These are phyloP conservation scores for Puccinia triticina DNA, from an alignment of 1,284 basidiomycete species.

Conservation along the genomic window DNA sequence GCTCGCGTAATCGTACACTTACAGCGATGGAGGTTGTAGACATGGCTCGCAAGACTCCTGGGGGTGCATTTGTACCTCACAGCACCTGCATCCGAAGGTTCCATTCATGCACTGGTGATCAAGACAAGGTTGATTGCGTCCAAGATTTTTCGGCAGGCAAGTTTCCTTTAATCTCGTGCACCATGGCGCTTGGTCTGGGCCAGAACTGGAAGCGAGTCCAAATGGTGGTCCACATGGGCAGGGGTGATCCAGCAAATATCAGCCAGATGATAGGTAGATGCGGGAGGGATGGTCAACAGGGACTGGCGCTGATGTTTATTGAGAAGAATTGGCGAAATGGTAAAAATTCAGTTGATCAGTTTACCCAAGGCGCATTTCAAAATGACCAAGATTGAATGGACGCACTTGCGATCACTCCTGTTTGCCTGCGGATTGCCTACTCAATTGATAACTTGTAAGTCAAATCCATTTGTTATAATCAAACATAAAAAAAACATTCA, in stretches of 20 bases:
- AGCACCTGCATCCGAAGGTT: slow-evolving; percentile 3
- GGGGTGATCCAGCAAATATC: neutral
- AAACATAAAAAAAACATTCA: neutral
- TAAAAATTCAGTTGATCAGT: neutral
- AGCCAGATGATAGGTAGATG: neutral
- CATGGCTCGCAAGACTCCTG: too few relatives aligned
- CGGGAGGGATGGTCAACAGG: neutral
- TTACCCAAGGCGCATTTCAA: neutral
- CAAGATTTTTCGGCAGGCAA: neutral
- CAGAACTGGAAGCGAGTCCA: too few relatives aligned
- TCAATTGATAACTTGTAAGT: neutral
- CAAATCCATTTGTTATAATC: neutral
- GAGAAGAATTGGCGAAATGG: neutral
- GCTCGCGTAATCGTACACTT: too few relatives aligned
- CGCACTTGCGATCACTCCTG: neutral
- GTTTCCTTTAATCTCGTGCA: neutral
- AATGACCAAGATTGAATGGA: slow-evolving; percentile 15
- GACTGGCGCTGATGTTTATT: neutral
- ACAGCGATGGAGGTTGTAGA: too few relatives aligned
- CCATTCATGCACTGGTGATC: neutral
- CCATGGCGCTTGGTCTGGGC: too few relatives aligned
- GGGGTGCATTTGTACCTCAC: too few relatives aligned
- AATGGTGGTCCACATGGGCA: too few relatives aligned
- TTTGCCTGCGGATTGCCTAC: slow-evolving; percentile 10
- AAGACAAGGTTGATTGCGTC: neutral